Base-by-base conservation (phyloP, 2,329 filamentous ascomycete species). In the Hortaea werneckii region DNA sequence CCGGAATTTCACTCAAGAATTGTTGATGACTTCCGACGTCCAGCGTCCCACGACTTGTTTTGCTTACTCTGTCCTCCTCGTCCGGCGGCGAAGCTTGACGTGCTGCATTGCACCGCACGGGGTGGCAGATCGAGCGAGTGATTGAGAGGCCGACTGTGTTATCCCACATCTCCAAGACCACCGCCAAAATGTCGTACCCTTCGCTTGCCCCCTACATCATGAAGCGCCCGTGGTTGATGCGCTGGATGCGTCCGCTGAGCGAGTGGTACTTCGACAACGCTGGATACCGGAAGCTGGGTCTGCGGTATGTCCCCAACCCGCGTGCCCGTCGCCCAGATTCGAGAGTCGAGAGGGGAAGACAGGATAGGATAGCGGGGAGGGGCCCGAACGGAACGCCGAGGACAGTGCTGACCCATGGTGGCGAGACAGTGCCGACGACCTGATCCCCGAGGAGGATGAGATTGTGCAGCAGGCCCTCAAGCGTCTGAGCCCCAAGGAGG, bases 361-460 rank as follows among this genome's bases (percentile, higher is more conserved):
- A 29, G 9, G 12, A 35, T 26, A 35, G 41, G n/a, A 44, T 5
- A 6, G 20, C 2, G 37, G 7, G 37, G 13, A 39, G 10, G 20
- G 20, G 20, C 9, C 5, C 28, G 20, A 12, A 29, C n/a, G 34
- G 39, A 13, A 26, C 4, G 27, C 20, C 2, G 12, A 45, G 29
- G 43, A 35, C 13, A 29, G 9, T 10, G 41, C 29, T 28, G 41
- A 9, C 40, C 5, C 4, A 39, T 13, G 37, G 7, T 10, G 13
- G 20, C 7, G 20, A 26, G 42, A 58, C 66, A 96, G 92, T 71
- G 82, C 83, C 77, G 92, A 98, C 71, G 92, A 98, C 68, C 73
- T 98, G 67, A 85, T 95, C 67, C 80, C 85, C 66, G 92, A 98
- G 72, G 92, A 98, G 75, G 84, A 78, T 75, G 85, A 92, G 61